Evolutionary conservation across 2,329 filamentous ascomycete species (phyloP).

Genomic region (Hymenotorrendiella dingleyae): DNA sequence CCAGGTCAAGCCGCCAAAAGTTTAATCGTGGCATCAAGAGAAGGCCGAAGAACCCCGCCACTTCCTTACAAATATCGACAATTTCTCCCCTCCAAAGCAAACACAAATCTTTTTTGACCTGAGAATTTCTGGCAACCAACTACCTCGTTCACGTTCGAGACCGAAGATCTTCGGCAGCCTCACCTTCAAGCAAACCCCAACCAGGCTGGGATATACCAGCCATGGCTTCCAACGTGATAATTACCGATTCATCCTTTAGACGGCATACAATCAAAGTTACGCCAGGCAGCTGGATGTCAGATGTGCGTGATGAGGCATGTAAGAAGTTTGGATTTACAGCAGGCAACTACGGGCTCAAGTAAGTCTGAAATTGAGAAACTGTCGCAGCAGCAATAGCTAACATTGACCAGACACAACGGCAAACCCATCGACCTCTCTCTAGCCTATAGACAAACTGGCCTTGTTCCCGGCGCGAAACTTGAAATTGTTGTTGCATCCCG

Average conservation of each 20-base stretch:
- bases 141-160: too few species aligned
- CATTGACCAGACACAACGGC: constrained; percentile 61
- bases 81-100: too few species aligned
- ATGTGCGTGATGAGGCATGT: constrained; percentile 84
- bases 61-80: constrained; percentile 11
- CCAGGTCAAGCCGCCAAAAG: too few species aligned
- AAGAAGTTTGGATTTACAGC: constrained; percentile 58
- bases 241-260: constrained; percentile 74
- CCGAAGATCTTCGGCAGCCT: too few species aligned
- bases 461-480: constrained; percentile 80
- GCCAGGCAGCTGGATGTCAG: constrained; percentile 73
- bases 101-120: too few species aligned
- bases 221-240: constrained; percentile 86
- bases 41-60: constrained; percentile 24
- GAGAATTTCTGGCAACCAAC: too few species aligned
- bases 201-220: too few species aligned
- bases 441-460: constrained; percentile 75
- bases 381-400: constrained; percentile 19
- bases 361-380: too few species aligned
- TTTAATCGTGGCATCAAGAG: neutral
- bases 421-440: constrained; percentile 81
- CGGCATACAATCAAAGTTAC: constrained; percentile 77
- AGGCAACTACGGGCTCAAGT: constrained; percentile 79
- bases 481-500: constrained; percentile 85
- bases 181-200: too few species aligned